Base-by-base conservation (phyloP, 2,329 filamentous ascomycete genomes). In the Aspergillus alliaceus region DNA sequence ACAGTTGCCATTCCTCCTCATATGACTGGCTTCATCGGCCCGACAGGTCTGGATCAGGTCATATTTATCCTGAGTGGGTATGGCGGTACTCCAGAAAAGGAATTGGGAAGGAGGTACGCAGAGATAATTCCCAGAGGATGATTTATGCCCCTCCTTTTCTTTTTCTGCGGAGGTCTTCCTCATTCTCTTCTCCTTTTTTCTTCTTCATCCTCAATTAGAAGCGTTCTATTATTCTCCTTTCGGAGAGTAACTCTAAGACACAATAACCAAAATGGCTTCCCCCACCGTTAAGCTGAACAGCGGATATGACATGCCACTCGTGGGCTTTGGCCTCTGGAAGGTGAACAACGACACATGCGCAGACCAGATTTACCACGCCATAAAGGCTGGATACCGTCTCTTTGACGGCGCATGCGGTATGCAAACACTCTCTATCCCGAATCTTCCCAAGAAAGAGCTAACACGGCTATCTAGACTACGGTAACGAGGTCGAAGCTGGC, bases 401-500 rank as follows among this genome's bases (percentile, higher is more conserved):
- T 85, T 87, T 58, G 84, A 86, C 63, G 84, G 84, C 58, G 84
- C 84, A 57, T 84, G 81, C 68, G 82, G 80, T 83, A 76, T n/a
- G 24, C 7, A 32, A 6, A 50, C 39, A 6, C 24, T 9, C 4
- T 27, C 34, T 6, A 29, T 24, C 39, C 6, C 11, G 6, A 29
- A 12, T 8, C 8, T 0, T 15, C 20, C 20, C 11, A 22, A 18
- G 18, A 22, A 6, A 3, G n/a, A 48, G 22, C 40, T 44, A 44
- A 27, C n/a, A 27, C 15, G 8, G 6, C 12, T n/a, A 3, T 27
- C 8, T 68, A 90, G 90, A 93, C 76, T 93, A 95, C 77, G 89
- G 89, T 68, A 93, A 93, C 74, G 90, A 93, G 76, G 85, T 85
- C 66, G 89, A 92, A 75, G 86, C 84, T 63, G 90, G 90, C 58